These are phyloP conservation scores for Cercospora citrullina DNA, from an alignment of 2,329 filamentous ascomycete genomes.

Conservation along the genomic window DNA sequence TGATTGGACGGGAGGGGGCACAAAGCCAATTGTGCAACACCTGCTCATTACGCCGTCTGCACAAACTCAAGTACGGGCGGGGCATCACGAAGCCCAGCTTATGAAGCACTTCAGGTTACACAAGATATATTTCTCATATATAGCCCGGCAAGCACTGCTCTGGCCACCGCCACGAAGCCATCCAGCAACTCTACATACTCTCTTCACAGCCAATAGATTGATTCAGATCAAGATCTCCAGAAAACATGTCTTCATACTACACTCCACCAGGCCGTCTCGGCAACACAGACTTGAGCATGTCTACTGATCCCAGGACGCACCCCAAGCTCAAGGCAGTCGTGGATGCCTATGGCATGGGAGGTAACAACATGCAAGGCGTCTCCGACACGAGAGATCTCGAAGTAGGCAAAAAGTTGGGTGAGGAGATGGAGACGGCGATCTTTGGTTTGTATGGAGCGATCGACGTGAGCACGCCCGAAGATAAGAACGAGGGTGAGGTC, in stretches of 20 bases:
- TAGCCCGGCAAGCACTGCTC: background rate
- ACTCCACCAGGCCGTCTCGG: conserved; percentile 31
- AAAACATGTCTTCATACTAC: conserved; percentile 7
- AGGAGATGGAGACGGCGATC: conserved; percentile 1
- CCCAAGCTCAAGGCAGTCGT: conserved; percentile 23
- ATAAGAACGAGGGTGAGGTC: conserved; percentile 22
- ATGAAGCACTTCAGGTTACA: background rate
- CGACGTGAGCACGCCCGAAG: conserved; percentile 17
- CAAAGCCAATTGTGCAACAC: background rate
- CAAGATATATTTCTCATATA: background rate
- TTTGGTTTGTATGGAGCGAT: conserved; percentile 1
- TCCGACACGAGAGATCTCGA: conserved; percentile 6
- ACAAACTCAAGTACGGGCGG: background rate
- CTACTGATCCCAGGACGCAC: conserved; percentile 28
- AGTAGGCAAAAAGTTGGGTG: background rate
- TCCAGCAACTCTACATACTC: background rate
- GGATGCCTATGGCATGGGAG: conserved; percentile 11
- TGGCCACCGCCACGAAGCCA: background rate
- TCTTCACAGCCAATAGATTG: background rate
- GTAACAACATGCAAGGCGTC: conserved; percentile 4
- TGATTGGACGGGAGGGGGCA: background rate
- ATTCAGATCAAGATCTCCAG: background rate
- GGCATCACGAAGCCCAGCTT: background rate
- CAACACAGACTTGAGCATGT: conserved; percentile 22
- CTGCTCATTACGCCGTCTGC: background rate